phyloP scores from a whole-genome alignment of 129 eudicot genomes.

The Sambucus nigra region DNA sequence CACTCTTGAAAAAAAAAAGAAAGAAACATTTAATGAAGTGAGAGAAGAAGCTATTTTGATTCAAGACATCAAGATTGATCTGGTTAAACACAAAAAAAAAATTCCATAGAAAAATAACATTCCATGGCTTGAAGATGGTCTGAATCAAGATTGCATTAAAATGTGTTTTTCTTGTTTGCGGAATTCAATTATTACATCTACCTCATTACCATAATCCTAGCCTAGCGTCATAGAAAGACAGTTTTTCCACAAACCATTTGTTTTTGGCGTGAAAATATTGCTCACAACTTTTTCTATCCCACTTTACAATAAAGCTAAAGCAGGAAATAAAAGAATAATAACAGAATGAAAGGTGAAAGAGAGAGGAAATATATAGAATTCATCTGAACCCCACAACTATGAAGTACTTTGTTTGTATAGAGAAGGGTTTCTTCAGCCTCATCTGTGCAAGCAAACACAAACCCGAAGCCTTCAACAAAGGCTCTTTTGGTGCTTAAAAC shows the following conservation, averaged over 20 bases:
- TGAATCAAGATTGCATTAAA: too few relatives aligned
- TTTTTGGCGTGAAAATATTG: conserved; percentile 40
- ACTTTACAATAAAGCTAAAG: conserved; percentile 71
- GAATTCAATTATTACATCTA: too few relatives aligned
- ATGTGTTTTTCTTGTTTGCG: too few relatives aligned
- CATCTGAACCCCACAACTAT: conserved; percentile 33
- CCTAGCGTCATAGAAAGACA: too few relatives aligned
- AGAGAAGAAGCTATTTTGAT: too few relatives aligned
- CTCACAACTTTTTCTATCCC: conserved; percentile 42
- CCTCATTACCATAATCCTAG: too few relatives aligned
- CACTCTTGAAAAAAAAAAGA: too few relatives aligned
- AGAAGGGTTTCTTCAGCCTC: conserved; percentile 32
- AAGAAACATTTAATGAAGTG: too few relatives aligned
- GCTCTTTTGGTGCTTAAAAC: conserved; percentile 36
- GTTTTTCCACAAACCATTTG: conserved; percentile 37
- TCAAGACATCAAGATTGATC: too few relatives aligned
- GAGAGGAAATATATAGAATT: neutral
- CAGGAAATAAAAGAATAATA: conserved; percentile 25
- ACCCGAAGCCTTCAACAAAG: conserved; percentile 45
- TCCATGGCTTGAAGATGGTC: too few relatives aligned
- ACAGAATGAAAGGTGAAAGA: conserved; percentile 18
- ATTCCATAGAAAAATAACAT: too few relatives aligned
- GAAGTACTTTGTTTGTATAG: conserved; percentile 40
- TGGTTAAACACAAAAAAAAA: too few relatives aligned
- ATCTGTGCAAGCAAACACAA: conserved; percentile 52